Base-by-base conservation (phyloP, 2,329 filamentous ascomycete species). In the Fusarium chlamydosporum region DNA sequence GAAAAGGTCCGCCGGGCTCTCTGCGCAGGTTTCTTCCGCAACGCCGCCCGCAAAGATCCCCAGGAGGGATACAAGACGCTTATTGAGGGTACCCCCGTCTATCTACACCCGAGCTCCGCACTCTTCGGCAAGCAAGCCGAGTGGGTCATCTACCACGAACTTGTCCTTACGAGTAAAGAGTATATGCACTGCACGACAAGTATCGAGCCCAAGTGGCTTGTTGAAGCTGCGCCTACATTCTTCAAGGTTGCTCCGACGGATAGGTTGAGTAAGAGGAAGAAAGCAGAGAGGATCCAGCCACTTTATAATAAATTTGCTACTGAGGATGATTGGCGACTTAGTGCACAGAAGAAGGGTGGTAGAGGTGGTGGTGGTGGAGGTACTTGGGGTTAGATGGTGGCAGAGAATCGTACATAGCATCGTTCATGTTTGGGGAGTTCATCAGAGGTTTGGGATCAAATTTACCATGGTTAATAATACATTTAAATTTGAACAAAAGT, bases 51-150 rank as follows among this genome's bases (percentile, higher is more conserved):
- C 74, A 99, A 99, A 79, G 96, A 98, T 73, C 95, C 95, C 0
- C 91, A 95, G 72, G 96, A 98, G 78, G 96, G 96, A 20, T 99
- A 97, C 84, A 98, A 97, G 84, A 99, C 96, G 27, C 86, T 99
- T 23, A 96, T 94, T 62, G 96, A 99, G 82, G 92, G 93, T 37
- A 98, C 95, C 4, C 93, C 94, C 0, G 95, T 99, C 1, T 97
- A 96, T 79, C 86, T 99, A 80, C 96, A 99, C 80, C 96, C 96
- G 0, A 92, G 89, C 66, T 96, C 92, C 10, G 92, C 95, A 11
- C 83, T 99, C 15, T 99, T 98, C 75, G 96, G 96, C 53, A 98
- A 98, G 80, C 92, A 95, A 63, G 92, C 94, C 1, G 96, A 99
- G 80, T 96, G 96, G 85, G 96, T 98, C 34, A 92, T 99, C 56